phyloP scores from a whole-genome alignment of 163 green algal genomes.

The Chloromonas sp. region DNA sequence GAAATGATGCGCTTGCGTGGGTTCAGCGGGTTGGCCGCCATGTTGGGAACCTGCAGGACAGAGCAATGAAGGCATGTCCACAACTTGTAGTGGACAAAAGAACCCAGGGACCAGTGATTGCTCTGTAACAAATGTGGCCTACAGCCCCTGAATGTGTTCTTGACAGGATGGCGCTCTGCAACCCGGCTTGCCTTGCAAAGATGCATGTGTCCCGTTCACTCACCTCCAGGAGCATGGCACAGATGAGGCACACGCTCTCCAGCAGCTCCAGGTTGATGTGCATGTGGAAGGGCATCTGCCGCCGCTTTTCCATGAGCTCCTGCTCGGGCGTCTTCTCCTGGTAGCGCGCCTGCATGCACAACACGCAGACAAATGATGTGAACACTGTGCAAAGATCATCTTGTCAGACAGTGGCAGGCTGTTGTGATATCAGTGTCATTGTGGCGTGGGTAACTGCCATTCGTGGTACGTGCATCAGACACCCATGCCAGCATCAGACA shows the following conservation, averaged over 20 bases:
- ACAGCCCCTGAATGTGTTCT: neutral
- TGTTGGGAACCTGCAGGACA: slow-evolving; percentile 43
- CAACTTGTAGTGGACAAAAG: neutral
- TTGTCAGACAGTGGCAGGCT: too few relatives aligned
- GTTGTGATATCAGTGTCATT: too few relatives aligned
- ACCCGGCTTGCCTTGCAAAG: too few relatives aligned
- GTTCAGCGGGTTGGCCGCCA: slow-evolving; percentile 65
- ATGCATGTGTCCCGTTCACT: neutral
- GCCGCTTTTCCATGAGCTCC: slow-evolving; percentile 91
- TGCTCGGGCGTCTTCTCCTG: slow-evolving; percentile 90
- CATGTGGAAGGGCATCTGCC: slow-evolving; percentile 99
- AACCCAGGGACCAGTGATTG: neutral
- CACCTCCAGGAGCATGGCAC: slow-evolving; percentile 91
- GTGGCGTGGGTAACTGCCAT: too few relatives aligned
- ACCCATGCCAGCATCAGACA: too few relatives aligned
- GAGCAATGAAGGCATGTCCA: neutral
- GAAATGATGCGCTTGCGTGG: slow-evolving; percentile 63
- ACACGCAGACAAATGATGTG: neutral
- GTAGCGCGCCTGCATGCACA: slow-evolving; percentile 17
- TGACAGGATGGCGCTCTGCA: too few relatives aligned
- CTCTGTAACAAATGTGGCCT: neutral
- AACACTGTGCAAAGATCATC: too few relatives aligned
- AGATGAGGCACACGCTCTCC: slow-evolving; percentile 93
- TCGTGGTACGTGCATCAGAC: too few relatives aligned
- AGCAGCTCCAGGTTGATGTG: slow-evolving; percentile 98